Evolutionary conservation across 805 yeast species (phyloP).

Genomic region (Maudiozyma pseudohumilis): DNA sequence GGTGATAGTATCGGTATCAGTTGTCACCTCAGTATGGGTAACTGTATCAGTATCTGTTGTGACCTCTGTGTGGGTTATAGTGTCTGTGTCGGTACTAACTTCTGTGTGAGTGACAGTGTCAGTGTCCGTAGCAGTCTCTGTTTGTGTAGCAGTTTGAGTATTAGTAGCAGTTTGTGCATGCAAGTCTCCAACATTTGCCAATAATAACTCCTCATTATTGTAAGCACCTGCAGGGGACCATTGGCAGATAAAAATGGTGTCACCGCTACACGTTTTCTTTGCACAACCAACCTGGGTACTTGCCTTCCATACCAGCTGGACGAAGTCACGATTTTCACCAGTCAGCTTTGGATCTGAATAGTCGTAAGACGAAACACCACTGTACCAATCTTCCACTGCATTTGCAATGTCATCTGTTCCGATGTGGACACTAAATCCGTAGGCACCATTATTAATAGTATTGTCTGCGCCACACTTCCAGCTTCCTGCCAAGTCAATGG

Average conservation of each 20-base stretch:
- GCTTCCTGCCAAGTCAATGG: constrained; percentile 1
- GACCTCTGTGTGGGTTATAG: not conserved
- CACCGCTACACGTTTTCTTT: not conserved
- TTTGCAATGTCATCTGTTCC: not conserved
- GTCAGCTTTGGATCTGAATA: not conserved
- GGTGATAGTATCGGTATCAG: not conserved
- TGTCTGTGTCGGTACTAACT: not conserved
- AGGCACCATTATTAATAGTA: not conserved
- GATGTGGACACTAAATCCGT: not conserved
- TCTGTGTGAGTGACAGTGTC: not conserved
- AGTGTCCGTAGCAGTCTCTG: not conserved
- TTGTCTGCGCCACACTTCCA: not conserved
- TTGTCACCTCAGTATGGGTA: not conserved
- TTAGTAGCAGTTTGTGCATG: constrained; percentile 1
- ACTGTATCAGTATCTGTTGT: not conserved
- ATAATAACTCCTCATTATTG: not conserved
- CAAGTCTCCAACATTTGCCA: not conserved
- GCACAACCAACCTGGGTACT: constrained; percentile 1
- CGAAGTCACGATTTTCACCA: not conserved
- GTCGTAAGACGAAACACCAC: not conserved
- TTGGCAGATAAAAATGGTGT: not conserved
- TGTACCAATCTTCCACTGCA: not conserved
- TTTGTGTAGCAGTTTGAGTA: not conserved
- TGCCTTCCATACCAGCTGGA: not conserved
- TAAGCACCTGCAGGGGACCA: not conserved